Conservation (phyloP, 2,329 filamentous ascomycete genomes). For the Pseudocercospora vitis region DNA sequence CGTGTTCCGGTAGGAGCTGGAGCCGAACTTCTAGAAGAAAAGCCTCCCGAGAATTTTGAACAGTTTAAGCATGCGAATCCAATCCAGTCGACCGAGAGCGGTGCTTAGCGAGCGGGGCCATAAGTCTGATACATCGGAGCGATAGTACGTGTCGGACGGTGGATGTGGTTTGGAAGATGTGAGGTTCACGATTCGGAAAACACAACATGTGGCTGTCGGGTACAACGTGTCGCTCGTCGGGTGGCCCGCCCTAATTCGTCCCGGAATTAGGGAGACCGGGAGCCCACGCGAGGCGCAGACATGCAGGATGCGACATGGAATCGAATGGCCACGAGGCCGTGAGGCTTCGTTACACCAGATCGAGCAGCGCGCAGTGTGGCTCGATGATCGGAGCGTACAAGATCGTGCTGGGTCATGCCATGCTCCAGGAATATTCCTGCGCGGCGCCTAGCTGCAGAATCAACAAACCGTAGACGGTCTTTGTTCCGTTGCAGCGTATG, state of each 20-base stretch:
- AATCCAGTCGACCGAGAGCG: too few species aligned
- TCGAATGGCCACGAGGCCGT: slow-evolving; percentile 2
- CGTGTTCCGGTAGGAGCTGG: slow-evolving; percentile 6
- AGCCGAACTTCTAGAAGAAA: slow-evolving; percentile 12
- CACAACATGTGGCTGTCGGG: background rate
- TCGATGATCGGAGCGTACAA: slow-evolving; percentile 17
- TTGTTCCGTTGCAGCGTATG: slow-evolving; percentile 23
- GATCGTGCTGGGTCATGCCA: slow-evolving; percentile 8
- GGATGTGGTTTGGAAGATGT: slow-evolving; percentile 11
- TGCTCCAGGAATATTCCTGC: slow-evolving; percentile 8
- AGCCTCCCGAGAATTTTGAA: background rate
- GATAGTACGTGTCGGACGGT: background rate
- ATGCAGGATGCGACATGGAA: background rate
- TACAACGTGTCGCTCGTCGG: slow-evolving; percentile 1
- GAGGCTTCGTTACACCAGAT: slow-evolving; percentile 11
- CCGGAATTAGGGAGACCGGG: slow-evolving; percentile 14
- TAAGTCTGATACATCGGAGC: slow-evolving; percentile 1
- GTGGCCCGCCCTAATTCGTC: slow-evolving; percentile 4
- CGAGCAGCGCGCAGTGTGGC: slow-evolving; percentile 10
- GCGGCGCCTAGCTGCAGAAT: background rate
- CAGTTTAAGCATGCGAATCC: background rate
- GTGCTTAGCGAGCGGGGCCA: background rate
- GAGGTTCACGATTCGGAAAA: slow-evolving; percentile 1
- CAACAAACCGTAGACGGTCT: background rate
- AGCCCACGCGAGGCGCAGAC: slow-evolving; percentile 12